phyloP scores from a whole-genome alignment of 306 rosid species.

The Dalbergia cochinchinensis region DNA sequence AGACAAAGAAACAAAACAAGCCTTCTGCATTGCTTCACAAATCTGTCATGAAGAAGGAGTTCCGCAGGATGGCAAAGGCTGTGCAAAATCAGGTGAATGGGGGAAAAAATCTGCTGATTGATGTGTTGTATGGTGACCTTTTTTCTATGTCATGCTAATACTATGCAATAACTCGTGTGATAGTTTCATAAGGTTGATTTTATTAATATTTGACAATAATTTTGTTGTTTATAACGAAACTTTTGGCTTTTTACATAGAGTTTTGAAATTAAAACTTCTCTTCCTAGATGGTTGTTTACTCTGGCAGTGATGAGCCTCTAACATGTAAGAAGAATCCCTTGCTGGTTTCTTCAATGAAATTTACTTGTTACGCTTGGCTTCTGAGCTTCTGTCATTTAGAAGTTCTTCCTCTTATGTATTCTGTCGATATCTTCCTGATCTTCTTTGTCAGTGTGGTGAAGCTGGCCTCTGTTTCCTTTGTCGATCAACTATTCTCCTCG shows the following conservation, averaged over 20 bases:
- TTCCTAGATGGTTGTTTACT: background rate
- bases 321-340: slow-evolving; percentile 54
- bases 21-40: slow-evolving; percentile 80
- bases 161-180: background rate
- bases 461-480: background rate
- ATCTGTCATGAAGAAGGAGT: slow-evolving; percentile 90
- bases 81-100: slow-evolving; percentile 76
- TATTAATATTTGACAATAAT: background rate
- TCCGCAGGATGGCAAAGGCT: slow-evolving; percentile 79
- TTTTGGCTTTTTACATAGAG: background rate
- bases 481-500: background rate
- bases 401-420: background rate
- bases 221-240: background rate
- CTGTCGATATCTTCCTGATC: background rate
- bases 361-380: slow-evolving; percentile 69
- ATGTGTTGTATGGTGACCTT: background rate
- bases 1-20: slow-evolving; percentile 94
- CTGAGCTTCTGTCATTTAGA: slow-evolving; percentile 50
- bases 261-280: background rate
- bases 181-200: background rate
- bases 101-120: fast-evolving
- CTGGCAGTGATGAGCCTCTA: slow-evolving; percentile 58
- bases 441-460: background rate
- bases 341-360: slow-evolving; percentile 56
- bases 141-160: background rate